Conservation (phyloP, 305 asterid species). For the Fraxinus sp. region DNA sequence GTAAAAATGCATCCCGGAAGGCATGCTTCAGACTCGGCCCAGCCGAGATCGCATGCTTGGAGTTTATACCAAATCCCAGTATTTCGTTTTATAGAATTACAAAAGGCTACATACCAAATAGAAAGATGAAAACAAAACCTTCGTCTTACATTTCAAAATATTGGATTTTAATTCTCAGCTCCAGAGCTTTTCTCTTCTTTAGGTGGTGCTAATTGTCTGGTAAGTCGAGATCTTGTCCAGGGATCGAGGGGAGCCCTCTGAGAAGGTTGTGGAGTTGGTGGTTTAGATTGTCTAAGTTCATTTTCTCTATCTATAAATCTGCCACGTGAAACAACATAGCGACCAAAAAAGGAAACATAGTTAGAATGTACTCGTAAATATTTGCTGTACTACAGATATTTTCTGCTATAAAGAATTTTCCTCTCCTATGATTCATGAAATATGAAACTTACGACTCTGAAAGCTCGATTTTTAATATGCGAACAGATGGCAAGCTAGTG, state of each 20-base stretch:
- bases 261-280: constrained; percentile 68
- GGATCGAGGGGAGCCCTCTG: constrained; percentile 78
- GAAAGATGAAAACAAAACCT: neutral
- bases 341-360: neutral
- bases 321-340: constrained; percentile 13
- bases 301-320: constrained; percentile 92
- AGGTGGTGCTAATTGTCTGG: constrained; percentile 79
- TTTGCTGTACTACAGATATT: neutral
- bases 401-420: neutral
- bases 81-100: neutral
- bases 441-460: neutral
- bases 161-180: constrained; percentile 38
- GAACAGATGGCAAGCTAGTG: constrained; percentile 3
- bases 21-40: neutral
- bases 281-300: constrained; percentile 83
- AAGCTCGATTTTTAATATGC: neutral
- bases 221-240: constrained; percentile 89
- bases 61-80: neutral
- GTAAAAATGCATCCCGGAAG: neutral
- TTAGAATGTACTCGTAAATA: neutral
- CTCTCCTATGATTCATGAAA: neutral
- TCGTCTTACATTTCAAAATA: neutral
- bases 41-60: neutral
- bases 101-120: neutral
- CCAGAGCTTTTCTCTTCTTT: constrained; percentile 63